Base-by-base conservation (phyloP, 2,329 filamentous ascomycete genomes). In the Ophiocordyceps camponoti-saundersi region DNA sequence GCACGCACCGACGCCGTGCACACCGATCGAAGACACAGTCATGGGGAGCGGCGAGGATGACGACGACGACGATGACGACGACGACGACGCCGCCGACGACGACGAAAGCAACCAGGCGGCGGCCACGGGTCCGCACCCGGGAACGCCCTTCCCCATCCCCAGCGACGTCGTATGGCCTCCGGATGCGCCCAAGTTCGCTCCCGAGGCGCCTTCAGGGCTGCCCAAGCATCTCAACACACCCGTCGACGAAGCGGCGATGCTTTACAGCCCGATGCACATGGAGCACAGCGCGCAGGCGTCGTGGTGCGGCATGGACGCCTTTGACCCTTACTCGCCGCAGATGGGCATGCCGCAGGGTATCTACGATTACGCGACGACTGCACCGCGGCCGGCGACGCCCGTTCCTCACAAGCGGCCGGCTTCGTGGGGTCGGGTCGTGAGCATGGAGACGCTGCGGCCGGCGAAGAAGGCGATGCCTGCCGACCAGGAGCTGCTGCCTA, bases 81-180 rank as follows among this genome's bases (percentile, higher is more conserved):
- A 36, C 32, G 32, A 36, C 13, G 32, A n/a, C 13, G 32, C 6
- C 32, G 32, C 6, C 32, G 13, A n/a, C n/a, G 32, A 16, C 8
- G 23, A 26, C 8, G 23, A 26, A 6, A 13, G 16, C 16, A 61
- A 65, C 44, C 62, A 65, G 44, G 48, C 53, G 36, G 55, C 57
- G 32, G 55, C 56, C 26, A 50, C 53, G 45, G 64, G 62, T 3
- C 65, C 60, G 49, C 65, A 67, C 49, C 65, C 65, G 1, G 65
- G 64, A 45, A 67, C 65, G 12, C 64, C 64, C 5, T 64, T 64
- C 51, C 59, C 59, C 3, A 66, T 67, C 42, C 65, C 65, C 16
- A 61, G 61, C 46, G 63, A 65, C 48, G 54, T 53, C 11, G 55
- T 58, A 22, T 64, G 64, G 60, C 59, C 63, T 3, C 53, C 60